Base-by-base conservation (phyloP, 352 stramenopile genomes). In the Globisporangium viniferum region DNA sequence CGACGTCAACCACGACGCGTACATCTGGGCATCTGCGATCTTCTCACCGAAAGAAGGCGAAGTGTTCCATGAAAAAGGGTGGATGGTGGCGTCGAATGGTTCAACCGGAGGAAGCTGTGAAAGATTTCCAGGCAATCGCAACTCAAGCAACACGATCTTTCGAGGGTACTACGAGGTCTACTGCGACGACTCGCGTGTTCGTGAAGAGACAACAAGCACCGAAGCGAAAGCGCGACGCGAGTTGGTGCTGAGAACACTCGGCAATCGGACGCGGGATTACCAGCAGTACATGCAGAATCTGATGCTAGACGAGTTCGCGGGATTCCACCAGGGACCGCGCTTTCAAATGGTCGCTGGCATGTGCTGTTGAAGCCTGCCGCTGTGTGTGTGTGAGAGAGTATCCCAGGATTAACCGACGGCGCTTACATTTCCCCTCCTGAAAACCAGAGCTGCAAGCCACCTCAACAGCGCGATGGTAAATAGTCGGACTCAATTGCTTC, bases 11-110 rank as follows among this genome's bases (percentile, higher is more conserved):
- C 53, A 31, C 1, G 35, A 24, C 9, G 15, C 53, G 14, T 59
- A 59, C 14, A 33, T 59, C 12, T 59, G 53, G 53, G 29, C 35
- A 6, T 59, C 53, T 4, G 53, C 27, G 5, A 36, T 59, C 36
- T 41, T 41, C 14, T 41, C 36, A 41, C 33, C 10, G 27, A n/a
- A 39, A 0, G 44, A 65, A 44, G 51, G 36, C 9, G 36, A 49
- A 5, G 15, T 35, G 46, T 70, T 65, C 15, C n/a, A 9, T 20
- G 64, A 70, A 22, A 51, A 49, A 12, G 55, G 56, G 18, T 70
- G 64, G 64, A 46, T 65, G 14, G 56, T 70, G 15, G 56, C 57
- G 24, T 49, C 55, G 2, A 41, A 12, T 15, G 44, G 18, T 18
- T 10, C 31, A n/a, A 46, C 9, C 41, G 2, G 20, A 5, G 9